Base-by-base conservation (phyloP, 129 eudicot genomes). In the Saposhnikovia divaricata region DNA sequence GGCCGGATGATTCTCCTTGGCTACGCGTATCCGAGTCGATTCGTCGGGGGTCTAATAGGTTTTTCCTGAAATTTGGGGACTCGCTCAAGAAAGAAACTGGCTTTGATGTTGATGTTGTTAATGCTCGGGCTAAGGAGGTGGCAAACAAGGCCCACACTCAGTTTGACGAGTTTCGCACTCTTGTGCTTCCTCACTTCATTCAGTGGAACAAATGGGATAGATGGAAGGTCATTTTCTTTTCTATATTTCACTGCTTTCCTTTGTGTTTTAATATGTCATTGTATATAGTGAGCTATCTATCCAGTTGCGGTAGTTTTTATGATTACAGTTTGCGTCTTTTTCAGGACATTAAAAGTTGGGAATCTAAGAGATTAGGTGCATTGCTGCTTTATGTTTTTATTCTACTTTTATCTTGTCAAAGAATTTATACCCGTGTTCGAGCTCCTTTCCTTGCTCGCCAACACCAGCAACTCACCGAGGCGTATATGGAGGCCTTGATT, bases 401-500 rank as follows among this genome's bases (percentile, higher is more conserved):
- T 69, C 15, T 80, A 18, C 37, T 88, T 3, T 80, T 89, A 57
- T 91, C 97, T 46, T 86, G 84, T 82, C 93, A 74, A 85, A 84
- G 86, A 80, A 42, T 92, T 38, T 89, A 76, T 75, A 80, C 72
- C 81, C 93, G 88, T 0, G 78, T 91, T 79, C 86, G 90, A 80
- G 96, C 97, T 83, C 97, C 97, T 8, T 65, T 92, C 76, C 38
- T 86, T 71, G 83, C 80, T 71, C 93, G 93, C 38, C 86, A 88
- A 72, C 80, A 74, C 59, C 77, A 84, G 74, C 87, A 91, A 78
- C 69, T 87, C 59, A 81, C 93, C 8, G 96, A 94, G 81, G 93
- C 98, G 1, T 94, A 90, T 77, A 90, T 94, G 96, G 98, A 94
- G 39, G 90, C 97, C 72, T 85, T 94, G 84, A 94, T 94, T 81